Evolutionary conservation across 768 basidiomycete genomes (phyloP).

Genomic region (Pisolithus sp.): DNA sequence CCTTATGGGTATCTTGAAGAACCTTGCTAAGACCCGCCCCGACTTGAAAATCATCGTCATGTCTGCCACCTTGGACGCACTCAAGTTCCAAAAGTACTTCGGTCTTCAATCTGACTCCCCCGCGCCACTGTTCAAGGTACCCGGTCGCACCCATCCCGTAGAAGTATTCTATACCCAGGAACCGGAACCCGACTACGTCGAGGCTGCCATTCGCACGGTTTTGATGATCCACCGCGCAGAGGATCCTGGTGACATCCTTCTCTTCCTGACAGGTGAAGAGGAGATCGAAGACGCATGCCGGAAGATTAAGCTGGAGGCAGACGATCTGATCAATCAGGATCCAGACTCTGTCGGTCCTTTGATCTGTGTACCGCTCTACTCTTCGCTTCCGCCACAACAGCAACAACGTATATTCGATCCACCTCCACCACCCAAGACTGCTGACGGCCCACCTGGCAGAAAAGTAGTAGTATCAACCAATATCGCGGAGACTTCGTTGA

Average conservation of each 20-base stretch:
- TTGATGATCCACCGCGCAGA: slow-evolving; percentile 97
- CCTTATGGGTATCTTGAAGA: slow-evolving; percentile 93
- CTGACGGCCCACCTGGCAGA: slow-evolving; percentile 76
- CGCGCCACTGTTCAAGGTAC: slow-evolving; percentile 85
- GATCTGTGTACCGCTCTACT: slow-evolving; percentile 89
- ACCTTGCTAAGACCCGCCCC: slow-evolving; percentile 66
- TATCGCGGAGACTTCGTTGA: slow-evolving; percentile 95
- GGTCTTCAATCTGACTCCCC: slow-evolving; percentile 34
- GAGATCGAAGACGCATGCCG: slow-evolving; percentile 96
- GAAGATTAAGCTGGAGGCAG: slow-evolving; percentile 88
- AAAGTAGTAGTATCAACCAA: slow-evolving; percentile 96
- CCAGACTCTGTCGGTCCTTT: slow-evolving; percentile 78
- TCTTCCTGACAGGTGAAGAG: slow-evolving; percentile 97
- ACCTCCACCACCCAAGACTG: slow-evolving; percentile 54
- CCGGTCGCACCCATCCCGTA: slow-evolving; percentile 90
- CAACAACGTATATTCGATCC: slow-evolving; percentile 97
- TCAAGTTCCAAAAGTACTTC: slow-evolving; percentile 97
- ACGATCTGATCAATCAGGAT: slow-evolving; percentile 69
- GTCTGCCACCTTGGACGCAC: slow-evolving; percentile 95
- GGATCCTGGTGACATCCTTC: slow-evolving; percentile 83
- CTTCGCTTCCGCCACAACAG: slow-evolving; percentile 87
- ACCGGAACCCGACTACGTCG: slow-evolving; percentile 92
- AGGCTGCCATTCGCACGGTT: slow-evolving; percentile 93
- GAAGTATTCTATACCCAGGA: slow-evolving; percentile 93
- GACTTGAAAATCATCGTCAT: slow-evolving; percentile 98